Conservation (phyloP, 768 basidiomycete genomes). For the Kondoa subrosea region DNA sequence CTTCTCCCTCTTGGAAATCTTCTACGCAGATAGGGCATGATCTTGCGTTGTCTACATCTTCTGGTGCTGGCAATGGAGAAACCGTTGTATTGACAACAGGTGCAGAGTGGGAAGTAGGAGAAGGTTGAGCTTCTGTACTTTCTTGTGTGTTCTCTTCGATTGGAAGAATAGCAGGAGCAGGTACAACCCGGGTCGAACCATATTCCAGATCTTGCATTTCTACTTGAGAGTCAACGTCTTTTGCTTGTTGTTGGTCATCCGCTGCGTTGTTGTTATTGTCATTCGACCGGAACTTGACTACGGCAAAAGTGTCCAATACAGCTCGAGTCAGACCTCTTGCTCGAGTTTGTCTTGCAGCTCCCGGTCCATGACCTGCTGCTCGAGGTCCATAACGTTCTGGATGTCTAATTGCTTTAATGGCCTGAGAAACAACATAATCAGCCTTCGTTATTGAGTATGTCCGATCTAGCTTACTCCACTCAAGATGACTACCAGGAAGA, state of each 20-base stretch:
- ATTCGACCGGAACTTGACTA: constrained; percentile 58
- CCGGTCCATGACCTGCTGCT: constrained; percentile 34
- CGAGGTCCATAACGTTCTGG: constrained; percentile 84
- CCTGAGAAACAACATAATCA: constrained; percentile 31
- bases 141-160: neutral
- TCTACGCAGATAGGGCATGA: constrained; percentile 90
- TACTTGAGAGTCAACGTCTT: constrained; percentile 14
- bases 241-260: neutral
- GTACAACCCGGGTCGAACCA: neutral
- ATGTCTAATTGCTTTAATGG: constrained; percentile 63
- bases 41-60: constrained; percentile 7
- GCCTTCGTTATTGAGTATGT: constrained; percentile 36
- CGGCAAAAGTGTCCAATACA: constrained; percentile 85
- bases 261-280: constrained; percentile 13
- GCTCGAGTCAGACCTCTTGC: constrained; percentile 77
- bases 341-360: constrained; percentile 44
- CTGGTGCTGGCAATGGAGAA: neutral
- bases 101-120: neutral
- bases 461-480: constrained; percentile 38
- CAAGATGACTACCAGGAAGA: constrained; percentile 70
- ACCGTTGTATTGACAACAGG: neutral
- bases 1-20: constrained; percentile 86
- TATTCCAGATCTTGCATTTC: constrained; percentile 4
- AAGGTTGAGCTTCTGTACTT: neutral
- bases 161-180: constrained; percentile 4